Percentiles rank a stretch among this genome's conserved stretches.
Evolutionary conservation across 257 asterid genomes (phyloP).

Genomic region (Capsicum baccatum): DNA sequence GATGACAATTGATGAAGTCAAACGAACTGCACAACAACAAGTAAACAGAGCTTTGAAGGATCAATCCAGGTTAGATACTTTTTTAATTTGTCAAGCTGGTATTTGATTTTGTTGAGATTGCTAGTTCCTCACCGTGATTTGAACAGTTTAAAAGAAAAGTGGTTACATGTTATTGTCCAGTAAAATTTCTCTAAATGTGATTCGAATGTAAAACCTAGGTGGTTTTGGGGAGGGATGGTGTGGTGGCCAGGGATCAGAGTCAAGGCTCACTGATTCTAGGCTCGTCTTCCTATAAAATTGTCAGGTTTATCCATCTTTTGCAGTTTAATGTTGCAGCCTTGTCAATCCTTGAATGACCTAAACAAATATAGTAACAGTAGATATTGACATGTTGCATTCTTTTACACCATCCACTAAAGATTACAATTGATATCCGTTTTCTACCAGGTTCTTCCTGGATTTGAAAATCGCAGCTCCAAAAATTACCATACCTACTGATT

Average conservation of each 20-base stretch:
- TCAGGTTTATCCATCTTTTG: background rate
- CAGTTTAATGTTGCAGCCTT: constrained; percentile 9
- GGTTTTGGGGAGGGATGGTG: constrained; percentile 8
- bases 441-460: constrained; percentile 85
- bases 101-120: constrained; percentile 17
- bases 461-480: constrained; percentile 98
- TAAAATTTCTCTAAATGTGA: background rate
- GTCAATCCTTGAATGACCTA: background rate
- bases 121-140: background rate
- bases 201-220: constrained; percentile 3
- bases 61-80: constrained; percentile 67
- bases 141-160: background rate
- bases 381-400: background rate
- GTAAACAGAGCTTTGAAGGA: constrained; percentile 85
- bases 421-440: constrained; percentile 32
- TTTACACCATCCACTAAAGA: background rate
- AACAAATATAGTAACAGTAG: constrained; percentile 11
- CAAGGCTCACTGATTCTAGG: background rate
- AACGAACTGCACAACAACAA: constrained; percentile 89
- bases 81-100: background rate
- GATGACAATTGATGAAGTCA: constrained; percentile 95
- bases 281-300: background rate
- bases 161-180: background rate
- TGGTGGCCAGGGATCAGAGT: constrained; percentile 10
- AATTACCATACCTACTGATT: constrained; percentile 89